Evolutionary conservation across 116 monocot genomes (phyloP), one percentile per base, ranked within the genome.

Genomic region (Trichopus zeylanicus): DNA sequence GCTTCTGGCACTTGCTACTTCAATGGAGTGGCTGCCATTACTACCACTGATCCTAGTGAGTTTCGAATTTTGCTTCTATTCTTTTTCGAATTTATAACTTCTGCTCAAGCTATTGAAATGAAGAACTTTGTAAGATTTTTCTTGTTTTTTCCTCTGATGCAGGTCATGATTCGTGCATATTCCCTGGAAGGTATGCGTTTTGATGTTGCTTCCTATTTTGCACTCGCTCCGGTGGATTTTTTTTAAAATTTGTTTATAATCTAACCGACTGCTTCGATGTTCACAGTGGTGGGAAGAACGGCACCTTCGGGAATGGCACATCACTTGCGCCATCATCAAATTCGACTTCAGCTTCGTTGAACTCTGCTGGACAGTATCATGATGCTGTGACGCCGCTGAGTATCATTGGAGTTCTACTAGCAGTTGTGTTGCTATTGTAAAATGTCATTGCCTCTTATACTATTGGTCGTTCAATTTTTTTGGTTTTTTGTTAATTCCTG

Each of bases 11-110:
- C 84, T 18, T 95, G 95, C 38, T 86, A 90, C 65, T 95, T 95
- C 67, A 95, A 82, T 62, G 95, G 95, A 15, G 95, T 95, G 26
- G 95, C 95, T 0, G 81, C 69, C 5, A 65, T 95, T 29, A 90
- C 95, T 12, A 90, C 95, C 6, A 84, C 89, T 0, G 84, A 95
- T 61, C 95, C 95, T 61, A 95, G 95, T 95, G 72, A 74, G 82
- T 28, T n/a, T n/a, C 34, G 4, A 30, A 12, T 31, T 64, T 29
- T 11, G 13, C 24, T 48, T 46, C 29, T 38, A 12, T 69, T 18
- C 3, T 31, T 4, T 56, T 24, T 37, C 29, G 27, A 16, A 6
- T 26, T 30, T 18, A 30, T 16, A 56, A 18, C 29, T 10, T 16
- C 7, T 35, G 34, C 34, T 6, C 34, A 35, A 6, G 34, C 34